Evolutionary conservation across 768 basidiomycete genomes (phyloP).

Genomic region (Pseudohyphozyma bogoriensis): DNA sequence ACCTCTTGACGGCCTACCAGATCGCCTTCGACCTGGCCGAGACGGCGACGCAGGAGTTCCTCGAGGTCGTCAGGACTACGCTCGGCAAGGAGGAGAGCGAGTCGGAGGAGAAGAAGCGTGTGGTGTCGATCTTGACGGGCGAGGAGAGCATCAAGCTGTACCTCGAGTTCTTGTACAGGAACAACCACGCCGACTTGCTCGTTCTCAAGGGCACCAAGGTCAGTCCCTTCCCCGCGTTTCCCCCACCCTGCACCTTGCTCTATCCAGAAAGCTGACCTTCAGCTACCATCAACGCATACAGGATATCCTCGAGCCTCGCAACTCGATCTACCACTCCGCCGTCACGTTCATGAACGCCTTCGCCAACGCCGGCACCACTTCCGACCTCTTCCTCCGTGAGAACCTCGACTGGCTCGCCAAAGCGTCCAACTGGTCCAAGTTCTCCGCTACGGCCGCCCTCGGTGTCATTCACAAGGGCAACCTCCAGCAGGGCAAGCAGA

Average conservation of each 20-base stretch:
- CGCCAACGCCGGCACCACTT: conserved; percentile 96
- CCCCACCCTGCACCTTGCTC: background rate
- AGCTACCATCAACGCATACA: conserved; percentile 59
- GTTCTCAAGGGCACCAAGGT: conserved; percentile 92
- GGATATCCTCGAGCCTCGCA: conserved; percentile 85
- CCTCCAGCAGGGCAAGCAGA: conserved; percentile 80
- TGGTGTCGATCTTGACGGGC: conserved; percentile 60
- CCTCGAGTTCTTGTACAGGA: conserved; percentile 87
- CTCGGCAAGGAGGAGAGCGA: conserved; percentile 43
- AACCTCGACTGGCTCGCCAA: conserved; percentile 94
- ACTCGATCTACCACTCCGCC: conserved; percentile 94
- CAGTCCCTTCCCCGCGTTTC: conserved; percentile 7
- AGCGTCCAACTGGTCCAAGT: conserved; percentile 97
- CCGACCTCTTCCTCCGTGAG: conserved; percentile 83
- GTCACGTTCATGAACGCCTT: conserved; percentile 94
- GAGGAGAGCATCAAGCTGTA: conserved; percentile 86
- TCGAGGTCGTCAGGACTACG: conserved; percentile 51
- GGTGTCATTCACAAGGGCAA: conserved; percentile 98
- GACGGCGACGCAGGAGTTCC: conserved; percentile 84
- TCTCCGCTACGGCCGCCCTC: conserved; percentile 90
- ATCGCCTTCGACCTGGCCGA: conserved; percentile 92
- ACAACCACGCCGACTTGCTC: conserved; percentile 82
- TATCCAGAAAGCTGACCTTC: background rate
- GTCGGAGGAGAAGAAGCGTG: conserved; percentile 38
- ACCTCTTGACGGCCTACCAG: conserved; percentile 78